Base-by-base conservation (phyloP, 2,329 filamentous ascomycete species). In the Stagonosporopsis rhizophila region DNA sequence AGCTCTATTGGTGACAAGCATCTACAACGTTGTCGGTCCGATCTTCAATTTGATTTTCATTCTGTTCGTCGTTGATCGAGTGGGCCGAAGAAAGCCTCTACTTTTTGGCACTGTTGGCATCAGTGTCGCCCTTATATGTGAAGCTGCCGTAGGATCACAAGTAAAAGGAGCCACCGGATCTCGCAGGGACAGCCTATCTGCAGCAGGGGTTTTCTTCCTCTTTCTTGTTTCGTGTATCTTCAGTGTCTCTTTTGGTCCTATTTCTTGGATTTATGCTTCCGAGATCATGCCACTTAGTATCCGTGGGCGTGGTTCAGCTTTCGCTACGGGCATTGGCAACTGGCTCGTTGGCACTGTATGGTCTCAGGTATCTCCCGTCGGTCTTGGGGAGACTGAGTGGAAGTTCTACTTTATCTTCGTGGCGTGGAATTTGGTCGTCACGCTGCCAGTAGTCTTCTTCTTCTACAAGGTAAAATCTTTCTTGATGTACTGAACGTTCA, bases 281-380 rank as follows among this genome's bases (percentile, higher is more conserved):
- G 87, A 89, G 70, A 84, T 89, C 57, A 73, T 75, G 72, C 86
- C 87, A 9, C 83, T 89, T 74, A 85, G 85, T 60, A 89, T 88
- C 51, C 84, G 87, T 28, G 83, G 83, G 6, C 79, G 81, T 20
- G 85, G 85, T 2, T 83, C 81, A 42, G 83, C 84, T 4, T 85
- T 86, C 59, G 82, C 83, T 0, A 85, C 84, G 0, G 83, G 79
- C 44, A 77, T 86, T 40, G 83, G 83, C 1, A 86, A 86, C 62
- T 86, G 83, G 84, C 75, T 84, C 3, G 82, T 87, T 15, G 81
- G 82, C 27, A 85, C 85, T 0, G 77, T 87, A 25, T 87, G 84
- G 78, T 81, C 80, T 7, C 85, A 88, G 64, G 80, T 86, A 3
- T 82, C 80, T 2, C 85, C 85, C 0, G 81, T 81, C 50, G 85